Conservation (phyloP, 495 filamentous ascomycete species). For the Podospora didyma region DNA sequence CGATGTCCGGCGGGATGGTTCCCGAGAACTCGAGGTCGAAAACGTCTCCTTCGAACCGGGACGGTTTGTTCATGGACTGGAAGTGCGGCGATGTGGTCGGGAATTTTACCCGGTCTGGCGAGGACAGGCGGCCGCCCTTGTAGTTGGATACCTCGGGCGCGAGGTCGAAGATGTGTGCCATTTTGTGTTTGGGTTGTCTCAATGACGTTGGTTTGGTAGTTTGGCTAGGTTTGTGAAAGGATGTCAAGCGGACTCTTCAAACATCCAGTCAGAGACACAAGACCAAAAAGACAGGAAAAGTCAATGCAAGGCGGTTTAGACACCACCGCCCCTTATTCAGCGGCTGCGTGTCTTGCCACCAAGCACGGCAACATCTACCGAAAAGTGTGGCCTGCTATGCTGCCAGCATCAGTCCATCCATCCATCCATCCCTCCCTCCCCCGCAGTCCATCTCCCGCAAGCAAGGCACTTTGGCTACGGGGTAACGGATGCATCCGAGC, state of each 20-base stretch:
- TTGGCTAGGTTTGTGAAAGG: no score
- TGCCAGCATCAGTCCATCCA: no score
- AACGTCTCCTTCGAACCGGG: constrained; percentile 45
- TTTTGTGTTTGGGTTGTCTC: constrained; percentile 11
- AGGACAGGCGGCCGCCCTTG: constrained; percentile 27
- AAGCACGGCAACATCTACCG: not conserved
- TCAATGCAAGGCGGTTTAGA: not conserved
- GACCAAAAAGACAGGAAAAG: not conserved
- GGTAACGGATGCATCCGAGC: constrained; percentile 6
- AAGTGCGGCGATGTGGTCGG: constrained; percentile 44
- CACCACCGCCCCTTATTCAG: no score
- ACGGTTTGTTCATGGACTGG: constrained; percentile 44
- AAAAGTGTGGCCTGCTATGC: not conserved
- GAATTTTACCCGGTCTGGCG: constrained; percentile 38
- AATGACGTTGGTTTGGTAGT: no score
- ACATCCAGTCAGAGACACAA: no score
- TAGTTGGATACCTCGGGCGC: constrained; percentile 36
- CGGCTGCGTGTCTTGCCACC: no score
- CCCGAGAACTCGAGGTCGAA: constrained; percentile 47
- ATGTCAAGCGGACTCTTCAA: no score
- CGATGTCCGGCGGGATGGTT: constrained; percentile 44
- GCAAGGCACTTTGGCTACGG: constrained; percentile 3
- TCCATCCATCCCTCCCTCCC: no score
- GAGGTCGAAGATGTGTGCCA: constrained; percentile 45
- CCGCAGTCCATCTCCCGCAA: no score